Evolutionary conservation across 306 rosid genomes (phyloP).

Genomic region (Psophocarpus tetragonolobus): DNA sequence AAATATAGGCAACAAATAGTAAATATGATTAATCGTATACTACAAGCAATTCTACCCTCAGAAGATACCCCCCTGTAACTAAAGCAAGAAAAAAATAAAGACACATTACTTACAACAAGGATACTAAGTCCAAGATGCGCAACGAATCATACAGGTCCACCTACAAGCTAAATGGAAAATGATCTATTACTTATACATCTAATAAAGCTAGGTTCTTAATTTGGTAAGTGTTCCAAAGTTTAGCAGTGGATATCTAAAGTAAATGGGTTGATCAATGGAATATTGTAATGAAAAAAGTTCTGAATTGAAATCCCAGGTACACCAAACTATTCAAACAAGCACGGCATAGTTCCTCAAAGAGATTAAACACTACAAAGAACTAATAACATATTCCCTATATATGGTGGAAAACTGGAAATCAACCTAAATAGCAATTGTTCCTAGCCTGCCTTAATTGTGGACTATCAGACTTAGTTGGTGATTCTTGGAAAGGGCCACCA

Average conservation of each 20-base stretch:
- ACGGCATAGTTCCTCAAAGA: constrained; percentile 1
- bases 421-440: neutral
- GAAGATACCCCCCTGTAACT: constrained; percentile 3
- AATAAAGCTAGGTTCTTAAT: neutral
- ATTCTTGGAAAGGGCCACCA: neutral
- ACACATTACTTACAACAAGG: neutral
- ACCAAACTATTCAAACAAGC: constrained; percentile 7
- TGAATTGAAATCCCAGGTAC: neutral
- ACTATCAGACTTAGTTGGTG: neutral
- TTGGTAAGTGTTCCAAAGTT: neutral
- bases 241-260: neutral
- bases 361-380: constrained; percentile 25
- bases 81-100: neutral
- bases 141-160: neutral
- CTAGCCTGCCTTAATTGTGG: neutral
- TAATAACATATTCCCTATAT: constrained; percentile 5
- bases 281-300: neutral
- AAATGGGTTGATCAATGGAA: neutral
- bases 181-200: neutral
- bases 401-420: neutral
- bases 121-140: constrained; percentile 16
- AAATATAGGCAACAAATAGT: constrained; percentile 5
- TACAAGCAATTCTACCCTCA: neutral
- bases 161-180: constrained; percentile 10
- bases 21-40: neutral